Conservation (phyloP, 2,329 filamentous ascomycete genomes). For the Cladophialophora carrionii region DNA sequence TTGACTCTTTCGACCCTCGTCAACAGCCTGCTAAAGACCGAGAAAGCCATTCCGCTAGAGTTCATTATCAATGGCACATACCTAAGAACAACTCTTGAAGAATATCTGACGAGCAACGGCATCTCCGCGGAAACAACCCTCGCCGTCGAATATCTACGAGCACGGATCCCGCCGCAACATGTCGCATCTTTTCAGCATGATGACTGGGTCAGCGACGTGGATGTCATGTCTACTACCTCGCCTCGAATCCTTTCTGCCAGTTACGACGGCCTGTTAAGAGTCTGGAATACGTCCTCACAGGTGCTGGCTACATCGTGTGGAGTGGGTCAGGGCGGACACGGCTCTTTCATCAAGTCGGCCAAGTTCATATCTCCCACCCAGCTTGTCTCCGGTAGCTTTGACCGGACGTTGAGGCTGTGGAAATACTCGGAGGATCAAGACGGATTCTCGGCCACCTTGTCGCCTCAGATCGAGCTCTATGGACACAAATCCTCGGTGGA, state of each 20-base stretch:
- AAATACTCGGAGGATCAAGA: slow-evolving; percentile 73
- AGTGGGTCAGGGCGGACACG: slow-evolving; percentile 71
- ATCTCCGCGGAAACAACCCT: slow-evolving; percentile 87
- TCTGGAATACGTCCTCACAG: slow-evolving; percentile 90
- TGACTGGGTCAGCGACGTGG: slow-evolving; percentile 90
- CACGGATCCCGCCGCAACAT: slow-evolving; percentile 83
- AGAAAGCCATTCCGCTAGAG: slow-evolving; percentile 67
- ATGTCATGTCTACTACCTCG: slow-evolving; percentile 69
- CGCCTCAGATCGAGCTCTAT: slow-evolving; percentile 77
- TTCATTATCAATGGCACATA: slow-evolving; percentile 95
- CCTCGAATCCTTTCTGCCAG: slow-evolving; percentile 85
- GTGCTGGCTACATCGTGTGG: slow-evolving; percentile 75
- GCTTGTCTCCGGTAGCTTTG: slow-evolving; percentile 80
- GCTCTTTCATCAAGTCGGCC: slow-evolving; percentile 75
- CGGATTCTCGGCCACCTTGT: slow-evolving; percentile 64
- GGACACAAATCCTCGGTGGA: slow-evolving; percentile 78
- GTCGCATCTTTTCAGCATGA: slow-evolving; percentile 94
- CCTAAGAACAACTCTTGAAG: slow-evolving; percentile 83
- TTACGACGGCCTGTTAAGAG: slow-evolving; percentile 83
- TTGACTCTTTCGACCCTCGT: slow-evolving; percentile 66
- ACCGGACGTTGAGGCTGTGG: slow-evolving; percentile 86
- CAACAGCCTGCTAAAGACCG: slow-evolving; percentile 62
- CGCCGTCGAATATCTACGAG: slow-evolving; percentile 89
- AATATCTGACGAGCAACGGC: slow-evolving; percentile 83
- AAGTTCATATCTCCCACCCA: slow-evolving; percentile 78